Base-by-base conservation (phyloP, 768 basidiomycete species). In the Serpula lacrymans region DNA sequence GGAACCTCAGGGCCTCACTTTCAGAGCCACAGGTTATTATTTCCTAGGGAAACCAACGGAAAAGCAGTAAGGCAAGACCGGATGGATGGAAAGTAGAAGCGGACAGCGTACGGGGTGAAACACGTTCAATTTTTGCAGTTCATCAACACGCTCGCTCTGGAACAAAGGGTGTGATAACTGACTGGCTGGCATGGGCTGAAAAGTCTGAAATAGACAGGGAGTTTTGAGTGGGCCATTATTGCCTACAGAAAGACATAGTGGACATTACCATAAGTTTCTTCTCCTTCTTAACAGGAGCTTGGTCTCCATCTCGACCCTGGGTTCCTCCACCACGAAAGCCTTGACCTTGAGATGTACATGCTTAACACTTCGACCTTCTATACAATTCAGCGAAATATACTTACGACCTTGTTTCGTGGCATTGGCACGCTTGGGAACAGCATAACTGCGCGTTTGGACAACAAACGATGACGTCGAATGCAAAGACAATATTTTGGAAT, bases 1-100 rank as follows among this genome's bases (percentile, higher is more conserved):
- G 49, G 46, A 80, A 80, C 24, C 64, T 63, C 37, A 73, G 61
- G 3, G 74, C 70, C 45, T 69, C 62, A 4, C 74, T 75, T n/a
- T 72, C 51, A 32, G 68, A 62, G 5, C 57, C 53, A 5, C 56
- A 38, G 3, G 61, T 68, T 30, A 67, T 27, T 2, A 50, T 53
- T 56, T 69, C 63, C 64, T 71, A 25, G n/a, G n/a, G n/a, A n/a
- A n/a, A n/a, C 9, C 16, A 29, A 3, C 23, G 17, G 45, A 23
- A 45, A 33, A 27, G 48, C 28, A 57, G 53, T 22, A 50, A 46
- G 1, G 39, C 26, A 18, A 46, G 18, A 36, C 45, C 47, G 17
- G 18, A 14, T 6, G 16, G 18, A n/a, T 11, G 38, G 23, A 7
- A 11, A 14, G n/a, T 14, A 31, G 30, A 31, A 11, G 14, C n/a